Evolutionary conservation across 108 stramenopile species (phyloP), one percentile per base, ranked within the genome.

Genomic region (Stephanodiscus minutulus): DNA sequence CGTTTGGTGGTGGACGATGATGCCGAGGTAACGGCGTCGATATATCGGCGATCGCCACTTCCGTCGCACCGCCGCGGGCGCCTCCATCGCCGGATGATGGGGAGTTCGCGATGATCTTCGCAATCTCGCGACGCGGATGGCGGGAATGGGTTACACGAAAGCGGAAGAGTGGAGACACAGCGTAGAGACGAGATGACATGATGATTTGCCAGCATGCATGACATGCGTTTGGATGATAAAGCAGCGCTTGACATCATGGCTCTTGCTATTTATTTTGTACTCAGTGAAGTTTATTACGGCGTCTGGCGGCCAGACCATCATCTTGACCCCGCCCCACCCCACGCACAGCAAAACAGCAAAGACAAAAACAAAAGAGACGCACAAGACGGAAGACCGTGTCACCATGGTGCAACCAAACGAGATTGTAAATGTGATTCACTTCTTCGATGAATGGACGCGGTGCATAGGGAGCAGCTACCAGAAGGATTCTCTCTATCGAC

Each of bases 401-500:
- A 44, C 6, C 17, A 74, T 74, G 73, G 73, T 74, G n/a, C 73
- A 74, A 46, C 56, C 73, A 6, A 74, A 74, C 25, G 73, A 74
- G 7, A 48, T 74, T 1, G 73, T 74, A 13, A 74, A 74, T 46
- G 73, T 74, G 64, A 46, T 65, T 35, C 54, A 58, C 11, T 74
- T 66, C 56, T 57, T 74, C 46, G 74, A 74, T 73, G 92, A 94
- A 79, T 94, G 92, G 92, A 77, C 82, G 25, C 79, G 90, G 20
- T 94, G 92, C 56, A 74, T 88, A 47, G 79, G 86, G 18, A 82
- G 85, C 20, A 54, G 84, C 9, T 91, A 87, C 65, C 92, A 94
- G 54, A 68, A 79, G 62, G 92, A 94, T 67, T 77, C 79, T 6
- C 60, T 90, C 35, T 94, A 94, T 70, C 87, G 92, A 43, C 60